A percentile compares a stretch with the other conserved stretches of the same genome.
These are phyloP conservation scores for Calocybe indica DNA, from an alignment of 768 basidiomycete genomes.

Conservation along the genomic window DNA sequence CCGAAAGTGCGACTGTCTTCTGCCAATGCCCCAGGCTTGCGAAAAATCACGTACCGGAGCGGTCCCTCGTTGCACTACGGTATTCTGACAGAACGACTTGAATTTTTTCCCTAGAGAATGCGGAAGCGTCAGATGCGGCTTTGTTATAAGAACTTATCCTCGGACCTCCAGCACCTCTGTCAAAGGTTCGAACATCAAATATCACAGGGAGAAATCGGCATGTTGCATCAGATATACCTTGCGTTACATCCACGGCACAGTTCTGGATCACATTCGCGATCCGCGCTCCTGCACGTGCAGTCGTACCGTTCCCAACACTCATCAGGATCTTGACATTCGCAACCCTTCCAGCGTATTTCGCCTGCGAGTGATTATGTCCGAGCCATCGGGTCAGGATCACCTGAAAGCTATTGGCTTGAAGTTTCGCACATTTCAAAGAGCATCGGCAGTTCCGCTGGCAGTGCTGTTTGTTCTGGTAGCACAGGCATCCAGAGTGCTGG, in stretches of 20 bases:
- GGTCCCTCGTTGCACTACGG: slow-evolving; percentile 13
- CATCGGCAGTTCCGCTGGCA: slow-evolving; percentile 49
- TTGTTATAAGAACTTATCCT: not conserved
- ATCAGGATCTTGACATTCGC: slow-evolving; percentile 22
- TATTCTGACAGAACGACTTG: slow-evolving; percentile 11
- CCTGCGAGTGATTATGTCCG: slow-evolving; percentile 21
- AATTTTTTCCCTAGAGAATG: slow-evolving; percentile 10
- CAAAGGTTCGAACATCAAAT: not conserved
- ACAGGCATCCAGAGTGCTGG: slow-evolving; percentile 28
- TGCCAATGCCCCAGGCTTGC: slow-evolving; percentile 4
- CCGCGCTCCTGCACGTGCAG: slow-evolving; percentile 30
- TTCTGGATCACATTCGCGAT: slow-evolving; percentile 50
- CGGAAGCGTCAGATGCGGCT: slow-evolving; percentile 8
- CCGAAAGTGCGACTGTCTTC: not conserved
- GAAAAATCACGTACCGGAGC: slow-evolving; percentile 1
- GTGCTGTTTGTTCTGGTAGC: slow-evolving; percentile 29
- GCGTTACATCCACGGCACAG: slow-evolving; percentile 40
- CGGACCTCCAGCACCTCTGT: slow-evolving; percentile 9
- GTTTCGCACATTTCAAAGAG: slow-evolving; percentile 28
- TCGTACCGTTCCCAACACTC: slow-evolving; percentile 12
- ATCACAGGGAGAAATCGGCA: not conserved
- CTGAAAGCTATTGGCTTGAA: not conserved
- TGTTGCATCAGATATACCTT: slow-evolving; percentile 18
- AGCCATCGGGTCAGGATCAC: not conserved
- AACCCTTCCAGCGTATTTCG: slow-evolving; percentile 33